Evolutionary conservation across 352 stramenopile genomes (phyloP).

Genomic region (Phytophthora agathidicida): DNA sequence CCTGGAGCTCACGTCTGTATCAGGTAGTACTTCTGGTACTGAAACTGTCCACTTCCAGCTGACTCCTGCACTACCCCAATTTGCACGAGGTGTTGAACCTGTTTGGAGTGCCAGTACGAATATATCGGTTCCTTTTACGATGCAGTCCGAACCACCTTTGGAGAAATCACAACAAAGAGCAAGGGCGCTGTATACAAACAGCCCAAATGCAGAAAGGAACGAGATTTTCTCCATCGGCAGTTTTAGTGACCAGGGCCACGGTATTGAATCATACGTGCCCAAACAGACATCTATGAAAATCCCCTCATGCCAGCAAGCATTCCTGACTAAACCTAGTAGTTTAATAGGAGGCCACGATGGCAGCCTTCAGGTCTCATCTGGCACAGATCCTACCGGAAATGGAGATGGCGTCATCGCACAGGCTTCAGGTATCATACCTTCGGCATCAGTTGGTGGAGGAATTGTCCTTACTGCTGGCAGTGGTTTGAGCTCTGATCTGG

Average conservation of each 20-base stretch:
- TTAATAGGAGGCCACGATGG: slow-evolving; percentile 63
- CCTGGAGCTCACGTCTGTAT: slow-evolving; percentile 14
- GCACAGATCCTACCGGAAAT: slow-evolving; percentile 46
- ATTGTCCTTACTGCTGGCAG: slow-evolving; percentile 45
- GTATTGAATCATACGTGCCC: too few relatives aligned
- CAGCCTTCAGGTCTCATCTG: slow-evolving; percentile 63
- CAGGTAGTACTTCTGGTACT: not conserved
- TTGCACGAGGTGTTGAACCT: not conserved
- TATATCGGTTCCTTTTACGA: slow-evolving; percentile 15
- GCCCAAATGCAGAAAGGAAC: too few relatives aligned
- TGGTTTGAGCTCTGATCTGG: slow-evolving; percentile 43
- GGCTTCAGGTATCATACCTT: slow-evolving; percentile 58
- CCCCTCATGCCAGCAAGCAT: too few relatives aligned
- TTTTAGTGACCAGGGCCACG: too few relatives aligned
- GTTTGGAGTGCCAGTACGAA: slow-evolving; percentile 5
- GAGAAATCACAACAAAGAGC: not conserved
- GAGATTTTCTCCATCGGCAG: too few relatives aligned
- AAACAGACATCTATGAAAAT: too few relatives aligned
- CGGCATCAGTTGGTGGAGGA: slow-evolving; percentile 41
- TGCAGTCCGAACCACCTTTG: not conserved
- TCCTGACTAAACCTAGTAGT: too few relatives aligned
- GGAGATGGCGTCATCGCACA: slow-evolving; percentile 64
- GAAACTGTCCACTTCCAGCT: slow-evolving; percentile 22
- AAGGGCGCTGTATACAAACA: too few relatives aligned
- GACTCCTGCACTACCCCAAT: not conserved